Evolutionary conservation across 2,329 filamentous ascomycete genomes (phyloP).

Genomic region (Xylariaceae sp.): DNA sequence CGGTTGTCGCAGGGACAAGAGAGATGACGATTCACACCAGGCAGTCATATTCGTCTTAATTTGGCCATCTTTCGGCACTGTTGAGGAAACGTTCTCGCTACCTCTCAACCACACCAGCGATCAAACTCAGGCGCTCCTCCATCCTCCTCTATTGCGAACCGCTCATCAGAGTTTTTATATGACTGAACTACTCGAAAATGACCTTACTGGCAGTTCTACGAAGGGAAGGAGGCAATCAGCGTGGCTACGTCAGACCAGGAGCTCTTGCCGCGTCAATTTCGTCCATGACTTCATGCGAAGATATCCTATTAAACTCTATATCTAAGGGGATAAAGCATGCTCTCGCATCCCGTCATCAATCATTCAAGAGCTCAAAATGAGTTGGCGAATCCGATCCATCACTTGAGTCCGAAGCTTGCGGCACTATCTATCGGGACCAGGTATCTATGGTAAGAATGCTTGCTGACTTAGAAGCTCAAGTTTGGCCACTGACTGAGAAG

Average conservation of each 20-base stretch:
- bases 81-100: conserved; percentile 22
- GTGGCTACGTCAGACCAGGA: conserved; percentile 11
- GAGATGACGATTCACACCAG: conserved; percentile 22
- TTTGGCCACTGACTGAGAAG: too few species aligned
- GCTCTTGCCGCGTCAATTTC: too few species aligned
- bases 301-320: too few species aligned
- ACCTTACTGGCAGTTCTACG: conserved; percentile 18
- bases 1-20: conserved; percentile 15
- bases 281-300: too few species aligned
- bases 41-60: conserved; percentile 12
- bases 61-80: conserved; percentile 12
- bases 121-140: conserved; percentile 15
- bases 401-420: too few species aligned
- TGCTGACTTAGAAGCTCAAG: too few species aligned
- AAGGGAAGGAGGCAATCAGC: conserved; percentile 14
- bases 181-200: conserved; percentile 18
- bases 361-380: too few species aligned
- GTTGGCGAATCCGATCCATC: too few species aligned
- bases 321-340: too few species aligned
- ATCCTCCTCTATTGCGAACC: conserved; percentile 14
- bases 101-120: conserved; percentile 9
- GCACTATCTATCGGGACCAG: too few species aligned
- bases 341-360: too few species aligned
- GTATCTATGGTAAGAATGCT: too few species aligned
- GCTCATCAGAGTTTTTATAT: conserved; percentile 20